These are phyloP conservation scores for Exobasidium rhododendri DNA, from an alignment of 1,284 basidiomycete species.

Conservation along the genomic window DNA sequence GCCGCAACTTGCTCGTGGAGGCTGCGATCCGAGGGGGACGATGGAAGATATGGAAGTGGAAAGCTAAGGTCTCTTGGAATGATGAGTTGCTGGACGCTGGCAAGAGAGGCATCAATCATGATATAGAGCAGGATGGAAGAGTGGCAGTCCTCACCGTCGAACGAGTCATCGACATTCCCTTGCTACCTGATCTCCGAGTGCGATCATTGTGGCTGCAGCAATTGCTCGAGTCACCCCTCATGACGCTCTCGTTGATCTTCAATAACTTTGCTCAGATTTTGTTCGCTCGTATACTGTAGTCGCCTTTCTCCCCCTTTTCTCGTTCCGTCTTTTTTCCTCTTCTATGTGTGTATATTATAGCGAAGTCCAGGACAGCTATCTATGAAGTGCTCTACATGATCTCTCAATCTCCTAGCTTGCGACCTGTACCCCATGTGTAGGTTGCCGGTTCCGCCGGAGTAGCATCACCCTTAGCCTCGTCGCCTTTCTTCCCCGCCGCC, in stretches of 20 bases:
- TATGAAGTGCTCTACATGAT: no score
- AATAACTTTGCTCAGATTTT: not conserved
- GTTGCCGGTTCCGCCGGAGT: not conserved
- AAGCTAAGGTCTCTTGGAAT: slow-evolving; percentile 47
- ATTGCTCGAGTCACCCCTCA: not conserved
- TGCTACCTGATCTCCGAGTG: not conserved
- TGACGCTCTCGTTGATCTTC: not conserved
- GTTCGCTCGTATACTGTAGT: no score
- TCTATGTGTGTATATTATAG: no score
- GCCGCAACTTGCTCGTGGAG: slow-evolving; percentile 49
- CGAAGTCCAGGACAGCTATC: no score
- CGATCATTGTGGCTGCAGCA: not conserved
- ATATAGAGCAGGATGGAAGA: slow-evolving; percentile 48
- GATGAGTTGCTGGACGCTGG: slow-evolving; percentile 49
- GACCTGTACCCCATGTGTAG: slow-evolving; percentile 2
- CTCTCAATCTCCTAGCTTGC: not conserved
- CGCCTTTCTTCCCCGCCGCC: slow-evolving; percentile 1
- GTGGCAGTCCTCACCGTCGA: slow-evolving; percentile 49
- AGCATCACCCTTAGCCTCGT: not conserved
- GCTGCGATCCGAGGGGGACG: slow-evolving; percentile 43
- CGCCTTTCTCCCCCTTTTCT: no score
- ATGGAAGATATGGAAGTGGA: slow-evolving; percentile 49
- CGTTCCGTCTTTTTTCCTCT: no score
- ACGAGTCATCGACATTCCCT: slow-evolving; percentile 15
- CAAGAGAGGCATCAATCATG: slow-evolving; percentile 51